phyloP scores from a whole-genome alignment of 2,329 filamentous ascomycete species.

The Thyridium curvatum region DNA sequence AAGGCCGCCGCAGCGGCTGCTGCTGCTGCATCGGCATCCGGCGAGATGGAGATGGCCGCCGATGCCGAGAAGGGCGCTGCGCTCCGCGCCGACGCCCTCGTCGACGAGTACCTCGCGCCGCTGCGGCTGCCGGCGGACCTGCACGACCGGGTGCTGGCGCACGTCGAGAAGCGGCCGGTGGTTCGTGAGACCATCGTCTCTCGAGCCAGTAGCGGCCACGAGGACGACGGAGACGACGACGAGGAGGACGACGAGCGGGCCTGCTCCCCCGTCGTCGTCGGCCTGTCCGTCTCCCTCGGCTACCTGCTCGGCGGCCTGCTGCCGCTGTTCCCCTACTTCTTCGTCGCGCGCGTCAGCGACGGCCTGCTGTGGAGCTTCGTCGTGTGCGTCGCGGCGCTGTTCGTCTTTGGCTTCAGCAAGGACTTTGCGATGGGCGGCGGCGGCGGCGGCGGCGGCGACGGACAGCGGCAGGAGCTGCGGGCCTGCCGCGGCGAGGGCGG shows the following conservation, averaged over 20 bases:
- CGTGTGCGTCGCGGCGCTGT: constrained; percentile 20
- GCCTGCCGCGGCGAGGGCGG: not conserved
- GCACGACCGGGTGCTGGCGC: constrained; percentile 8
- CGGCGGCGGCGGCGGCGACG: not conserved
- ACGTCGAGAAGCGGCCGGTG: constrained; percentile 6
- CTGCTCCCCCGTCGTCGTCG: constrained; percentile 14
- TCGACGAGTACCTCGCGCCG: constrained; percentile 11
- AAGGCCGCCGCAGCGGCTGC: constrained; percentile 4
- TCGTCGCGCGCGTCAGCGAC: constrained; percentile 15
- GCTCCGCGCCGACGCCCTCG: not conserved
- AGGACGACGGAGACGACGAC: constrained; percentile 1
- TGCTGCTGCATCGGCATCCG: not conserved
- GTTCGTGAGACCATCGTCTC: constrained; percentile 1
- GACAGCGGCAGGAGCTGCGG: not conserved
- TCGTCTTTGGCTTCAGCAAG: constrained; percentile 20
- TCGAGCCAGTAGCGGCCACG: not conserved
- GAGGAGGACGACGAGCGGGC: constrained; percentile 3
- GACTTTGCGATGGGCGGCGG: constrained; percentile 12
- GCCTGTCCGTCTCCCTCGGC: constrained; percentile 18
- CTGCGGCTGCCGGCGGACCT: constrained; percentile 12
- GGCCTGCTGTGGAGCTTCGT: constrained; percentile 23
- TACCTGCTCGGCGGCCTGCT: constrained; percentile 22
- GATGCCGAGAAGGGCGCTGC: not conserved
- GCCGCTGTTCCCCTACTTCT: constrained; percentile 22
- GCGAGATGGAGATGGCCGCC: constrained; percentile 20